phyloP scores from a whole-genome alignment of 768 basidiomycete genomes.

The Aureoboletus auriporus region DNA sequence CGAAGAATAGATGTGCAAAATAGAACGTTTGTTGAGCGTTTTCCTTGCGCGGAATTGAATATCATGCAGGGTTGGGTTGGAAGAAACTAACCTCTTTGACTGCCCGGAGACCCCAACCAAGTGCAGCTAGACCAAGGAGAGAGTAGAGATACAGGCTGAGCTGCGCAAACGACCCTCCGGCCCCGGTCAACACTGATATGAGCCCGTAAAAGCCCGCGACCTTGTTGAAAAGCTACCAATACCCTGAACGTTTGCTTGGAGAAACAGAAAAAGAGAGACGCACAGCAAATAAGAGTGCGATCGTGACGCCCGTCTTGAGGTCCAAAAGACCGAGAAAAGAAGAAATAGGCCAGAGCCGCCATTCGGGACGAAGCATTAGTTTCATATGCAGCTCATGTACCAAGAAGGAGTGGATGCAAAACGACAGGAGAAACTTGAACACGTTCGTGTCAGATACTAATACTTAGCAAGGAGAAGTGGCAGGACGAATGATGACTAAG shows the following conservation, averaged over 20 bases:
- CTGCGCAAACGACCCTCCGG: constrained; percentile 91
- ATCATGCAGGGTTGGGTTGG: constrained; percentile 3
- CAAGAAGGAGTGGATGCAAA: constrained; percentile 2
- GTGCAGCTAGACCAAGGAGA: constrained; percentile 69
- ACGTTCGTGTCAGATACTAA: too few relatives aligned
- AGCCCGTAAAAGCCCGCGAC: constrained; percentile 97
- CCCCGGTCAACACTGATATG: constrained; percentile 84
- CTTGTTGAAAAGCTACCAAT: constrained; percentile 81
- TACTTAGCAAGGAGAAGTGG: too few relatives aligned
- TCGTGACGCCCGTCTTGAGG: constrained; percentile 88
- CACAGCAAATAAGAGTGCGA: constrained; percentile 88
- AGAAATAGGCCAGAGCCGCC: constrained; percentile 75
- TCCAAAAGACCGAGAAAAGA: constrained; percentile 87
- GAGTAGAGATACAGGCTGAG: constrained; percentile 94
- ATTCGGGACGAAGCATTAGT: constrained; percentile 78
- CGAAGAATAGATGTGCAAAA: constrained; percentile 88
- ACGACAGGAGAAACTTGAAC: too few relatives aligned
- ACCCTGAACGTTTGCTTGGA: constrained; percentile 8
- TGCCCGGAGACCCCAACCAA: constrained; percentile 86
- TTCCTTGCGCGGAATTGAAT: constrained; percentile 51
- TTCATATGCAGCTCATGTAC: constrained; percentile 53
- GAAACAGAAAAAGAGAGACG: constrained; percentile 26
- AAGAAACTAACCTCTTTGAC: constrained; percentile 67
- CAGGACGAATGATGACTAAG: too few relatives aligned
- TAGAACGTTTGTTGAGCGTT: constrained; percentile 79